Percentiles rank a stretch among this genome's conserved stretches.
phyloP scores from a whole-genome alignment of 441 rosid genomes.

The Geranium incanum region DNA sequence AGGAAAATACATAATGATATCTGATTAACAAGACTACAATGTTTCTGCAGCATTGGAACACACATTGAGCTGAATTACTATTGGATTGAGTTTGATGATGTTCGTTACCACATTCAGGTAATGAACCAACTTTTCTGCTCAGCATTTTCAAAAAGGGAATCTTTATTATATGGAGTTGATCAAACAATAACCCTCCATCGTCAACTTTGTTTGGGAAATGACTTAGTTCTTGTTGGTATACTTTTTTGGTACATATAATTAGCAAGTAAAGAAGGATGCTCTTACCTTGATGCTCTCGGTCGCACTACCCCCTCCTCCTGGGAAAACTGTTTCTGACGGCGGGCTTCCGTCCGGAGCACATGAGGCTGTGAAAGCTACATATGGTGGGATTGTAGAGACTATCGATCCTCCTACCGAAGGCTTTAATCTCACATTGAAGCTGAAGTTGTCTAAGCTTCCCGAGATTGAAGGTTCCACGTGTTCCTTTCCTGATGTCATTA shows the following conservation, averaged over 20 bases:
- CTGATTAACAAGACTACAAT: background rate
- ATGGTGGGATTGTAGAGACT: constrained; percentile 65
- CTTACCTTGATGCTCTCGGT: constrained; percentile 59
- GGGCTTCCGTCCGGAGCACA: constrained; percentile 92
- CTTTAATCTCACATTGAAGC: constrained; percentile 76
- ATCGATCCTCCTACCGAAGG: constrained; percentile 98
- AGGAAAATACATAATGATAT: background rate
- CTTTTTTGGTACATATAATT: constrained; percentile 12
- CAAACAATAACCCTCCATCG: background rate
- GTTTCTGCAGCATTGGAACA: constrained; percentile 61
- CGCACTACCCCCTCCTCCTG: constrained; percentile 80
- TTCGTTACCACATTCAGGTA: constrained; percentile 92
- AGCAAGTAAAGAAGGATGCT: constrained; percentile 55
- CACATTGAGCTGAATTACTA: constrained; percentile 78
- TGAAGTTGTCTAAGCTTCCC: constrained; percentile 77
- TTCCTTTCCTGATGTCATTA: constrained; percentile 29
- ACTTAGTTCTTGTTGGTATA: background rate
- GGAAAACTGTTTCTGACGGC: constrained; percentile 56
- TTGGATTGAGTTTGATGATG: constrained; percentile 89
- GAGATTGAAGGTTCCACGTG: constrained; percentile 66
- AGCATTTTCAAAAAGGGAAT: background rate
- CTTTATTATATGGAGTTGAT: background rate
- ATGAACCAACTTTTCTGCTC: constrained; percentile 8
- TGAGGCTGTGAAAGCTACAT: constrained; percentile 79
- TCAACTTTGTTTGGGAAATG: background rate